Percentiles rank a stretch among this genome's conserved stretches.
Conservation (phyloP, 176 grass and related monocot species). For the Guadua angustifolia region DNA sequence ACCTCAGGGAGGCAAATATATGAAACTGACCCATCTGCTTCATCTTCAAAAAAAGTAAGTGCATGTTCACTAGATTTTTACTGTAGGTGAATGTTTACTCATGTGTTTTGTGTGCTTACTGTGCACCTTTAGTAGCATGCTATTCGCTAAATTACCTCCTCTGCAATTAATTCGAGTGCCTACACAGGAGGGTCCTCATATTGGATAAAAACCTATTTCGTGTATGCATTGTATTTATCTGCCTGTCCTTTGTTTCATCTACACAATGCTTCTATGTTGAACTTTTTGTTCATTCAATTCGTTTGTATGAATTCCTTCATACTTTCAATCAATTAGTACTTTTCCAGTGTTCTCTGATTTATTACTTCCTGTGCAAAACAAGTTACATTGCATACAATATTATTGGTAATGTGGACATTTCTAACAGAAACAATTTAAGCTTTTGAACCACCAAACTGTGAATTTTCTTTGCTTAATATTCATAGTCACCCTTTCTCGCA, state of each 20-base stretch:
- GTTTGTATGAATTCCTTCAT: conserved; percentile 17
- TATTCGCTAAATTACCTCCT: neutral
- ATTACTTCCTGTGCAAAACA: conserved; percentile 17
- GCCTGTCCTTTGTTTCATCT: conserved; percentile 7
- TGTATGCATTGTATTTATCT: conserved; percentile 14
- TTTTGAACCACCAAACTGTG: conserved; percentile 1
- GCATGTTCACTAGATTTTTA: conserved; percentile 27
- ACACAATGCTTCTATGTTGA: neutral
- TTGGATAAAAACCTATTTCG: conserved; percentile 12
- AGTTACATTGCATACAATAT: conserved; percentile 7
- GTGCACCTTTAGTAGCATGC: neutral
- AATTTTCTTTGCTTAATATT: conserved; percentile 8
- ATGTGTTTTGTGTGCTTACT: conserved; percentile 24
- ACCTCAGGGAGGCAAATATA: conserved; percentile 89
- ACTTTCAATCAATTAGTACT: neutral
- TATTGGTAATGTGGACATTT: conserved; percentile 14
- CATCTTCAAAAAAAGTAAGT: conserved; percentile 65
- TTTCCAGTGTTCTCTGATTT: neutral
- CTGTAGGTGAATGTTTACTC: conserved; percentile 11
- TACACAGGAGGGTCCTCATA: neutral
- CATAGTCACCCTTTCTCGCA: neutral
- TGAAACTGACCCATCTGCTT: conserved; percentile 49
- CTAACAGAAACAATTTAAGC: conserved; percentile 34
- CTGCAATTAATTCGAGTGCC: conserved; percentile 22
- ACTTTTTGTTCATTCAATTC: neutral